A percentile compares a stretch with the other conserved stretches of the same genome.
phyloP scores from a whole-genome alignment of 208 protist genomes.

The Sergeia podlipaevii region DNA sequence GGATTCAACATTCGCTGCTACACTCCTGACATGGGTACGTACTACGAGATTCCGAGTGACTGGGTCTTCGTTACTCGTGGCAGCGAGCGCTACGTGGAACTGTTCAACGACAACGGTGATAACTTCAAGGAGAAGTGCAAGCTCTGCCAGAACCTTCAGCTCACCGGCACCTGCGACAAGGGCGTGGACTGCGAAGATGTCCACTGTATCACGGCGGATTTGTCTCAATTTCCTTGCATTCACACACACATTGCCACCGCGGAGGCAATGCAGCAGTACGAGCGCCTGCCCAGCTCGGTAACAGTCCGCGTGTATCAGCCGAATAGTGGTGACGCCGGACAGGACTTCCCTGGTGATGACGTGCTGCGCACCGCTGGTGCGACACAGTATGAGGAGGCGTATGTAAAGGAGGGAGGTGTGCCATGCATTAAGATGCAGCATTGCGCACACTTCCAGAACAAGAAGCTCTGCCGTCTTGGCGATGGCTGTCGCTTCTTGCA shows the following conservation, averaged over 20 bases:
- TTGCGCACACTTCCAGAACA: slow-evolving; percentile 77
- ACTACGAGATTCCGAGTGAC: slow-evolving; percentile 73
- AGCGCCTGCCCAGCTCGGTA: slow-evolving; percentile 45
- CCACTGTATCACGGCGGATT: slow-evolving; percentile 43
- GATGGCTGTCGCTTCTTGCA: slow-evolving; percentile 76
- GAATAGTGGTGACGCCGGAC: slow-evolving; percentile 43
- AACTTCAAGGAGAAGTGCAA: slow-evolving; percentile 78
- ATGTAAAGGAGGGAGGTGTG: slow-evolving; percentile 20
- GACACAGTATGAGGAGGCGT: slow-evolving; percentile 62
- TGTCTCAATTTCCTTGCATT: slow-evolving; percentile 41
- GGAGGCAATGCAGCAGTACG: slow-evolving; percentile 40
- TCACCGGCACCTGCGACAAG: slow-evolving; percentile 30
- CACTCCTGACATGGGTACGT: slow-evolving; percentile 50
- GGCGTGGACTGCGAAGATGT: slow-evolving; percentile 51
- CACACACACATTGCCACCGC: slow-evolving; percentile 54
- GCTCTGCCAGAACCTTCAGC: slow-evolving; percentile 43
- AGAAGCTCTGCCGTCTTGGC: slow-evolving; percentile 75
- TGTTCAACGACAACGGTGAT: slow-evolving; percentile 74
- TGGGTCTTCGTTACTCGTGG: slow-evolving; percentile 54
- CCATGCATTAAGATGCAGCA: slow-evolving; percentile 76
- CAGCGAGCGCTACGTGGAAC: slow-evolving; percentile 57
- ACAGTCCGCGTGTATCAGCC: slow-evolving; percentile 68
- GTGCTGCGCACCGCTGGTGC: slow-evolving; percentile 69
- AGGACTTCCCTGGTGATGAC: slow-evolving; percentile 46
- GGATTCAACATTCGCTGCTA: slow-evolving; percentile 78